Conservation (phyloP, 805 yeast genomes). For the Pichia phayaonensis region DNA sequence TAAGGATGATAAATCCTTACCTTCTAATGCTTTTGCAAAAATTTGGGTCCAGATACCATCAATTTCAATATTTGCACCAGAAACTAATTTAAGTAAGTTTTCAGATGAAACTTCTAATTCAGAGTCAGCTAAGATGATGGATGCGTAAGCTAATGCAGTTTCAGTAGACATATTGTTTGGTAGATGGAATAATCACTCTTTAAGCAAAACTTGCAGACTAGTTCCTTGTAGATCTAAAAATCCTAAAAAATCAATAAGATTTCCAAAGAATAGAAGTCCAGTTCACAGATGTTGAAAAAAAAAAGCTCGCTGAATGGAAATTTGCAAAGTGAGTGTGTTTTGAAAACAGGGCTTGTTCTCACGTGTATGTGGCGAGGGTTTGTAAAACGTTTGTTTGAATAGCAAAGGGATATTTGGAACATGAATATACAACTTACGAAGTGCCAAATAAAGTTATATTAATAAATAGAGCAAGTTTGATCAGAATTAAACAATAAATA, state of each 20-base stretch:
- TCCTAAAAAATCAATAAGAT: not conserved
- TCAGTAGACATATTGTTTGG: constrained; percentile 62
- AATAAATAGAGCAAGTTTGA: no score
- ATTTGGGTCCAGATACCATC: constrained; percentile 77
- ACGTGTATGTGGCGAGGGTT: no score
- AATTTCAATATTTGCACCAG: constrained; percentile 72
- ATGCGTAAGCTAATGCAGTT: constrained; percentile 95
- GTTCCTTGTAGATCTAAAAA: constrained; percentile 17
- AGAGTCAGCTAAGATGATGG: constrained; percentile 95
- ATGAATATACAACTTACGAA: no score
- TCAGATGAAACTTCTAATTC: constrained; percentile 87
- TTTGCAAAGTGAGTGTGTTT: not conserved
- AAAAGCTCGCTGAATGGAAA: not conserved
- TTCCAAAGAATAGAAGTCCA: not conserved
- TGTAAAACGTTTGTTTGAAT: not conserved
- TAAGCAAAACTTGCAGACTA: constrained; percentile 38
- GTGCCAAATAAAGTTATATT: no score
- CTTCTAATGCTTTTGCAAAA: constrained; percentile 76
- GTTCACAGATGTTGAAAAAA: not conserved
- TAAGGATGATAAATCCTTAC: constrained; percentile 66
- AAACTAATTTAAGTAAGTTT: constrained; percentile 64
- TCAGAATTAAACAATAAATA: no score
- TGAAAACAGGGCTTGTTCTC: not conserved
- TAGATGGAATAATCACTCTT: constrained; percentile 35
- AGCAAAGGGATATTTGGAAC: no score